phyloP scores from a whole-genome alignment of 257 asterid species.

The Lycium ferocissimum region DNA sequence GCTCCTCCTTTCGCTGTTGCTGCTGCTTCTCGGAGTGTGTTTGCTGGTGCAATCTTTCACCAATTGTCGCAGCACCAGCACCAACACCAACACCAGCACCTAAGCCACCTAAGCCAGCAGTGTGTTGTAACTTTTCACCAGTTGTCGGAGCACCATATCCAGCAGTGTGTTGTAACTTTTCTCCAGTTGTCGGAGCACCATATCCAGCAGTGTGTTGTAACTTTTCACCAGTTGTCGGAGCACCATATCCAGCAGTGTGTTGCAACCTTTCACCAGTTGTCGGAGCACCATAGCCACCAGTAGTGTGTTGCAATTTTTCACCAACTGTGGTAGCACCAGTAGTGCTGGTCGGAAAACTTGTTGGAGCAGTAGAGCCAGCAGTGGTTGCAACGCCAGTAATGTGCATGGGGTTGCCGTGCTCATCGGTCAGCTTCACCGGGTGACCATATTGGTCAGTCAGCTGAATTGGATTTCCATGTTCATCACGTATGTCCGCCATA shows the following conservation, averaged over 20 bases:
- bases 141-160: neutral
- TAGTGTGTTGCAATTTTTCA: neutral
- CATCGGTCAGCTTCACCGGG: constrained; percentile 72
- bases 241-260: neutral
- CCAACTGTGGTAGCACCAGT: neutral
- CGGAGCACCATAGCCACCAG: neutral
- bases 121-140: neutral
- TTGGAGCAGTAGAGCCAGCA: neutral
- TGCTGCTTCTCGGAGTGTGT: neutral
- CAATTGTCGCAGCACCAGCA: neutral
- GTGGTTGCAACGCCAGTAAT: constrained; percentile 70
- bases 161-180: neutral
- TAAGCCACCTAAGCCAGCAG: neutral
- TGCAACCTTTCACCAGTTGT: neutral
- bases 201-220: neutral
- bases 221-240: neutral
- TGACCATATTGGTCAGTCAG: constrained; percentile 65
- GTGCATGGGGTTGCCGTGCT: constrained; percentile 80
- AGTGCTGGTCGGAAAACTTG: constrained; percentile 25
- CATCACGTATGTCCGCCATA: constrained; percentile 66
- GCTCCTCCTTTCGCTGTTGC: constrained; percentile 33
- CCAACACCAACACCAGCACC: neutral
- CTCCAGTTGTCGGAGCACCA: neutral
- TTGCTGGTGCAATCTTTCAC: neutral
- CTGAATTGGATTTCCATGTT: constrained; percentile 84